Evolutionary conservation across 345 rosid genomes (phyloP).

Genomic region (Populus simonii): DNA sequence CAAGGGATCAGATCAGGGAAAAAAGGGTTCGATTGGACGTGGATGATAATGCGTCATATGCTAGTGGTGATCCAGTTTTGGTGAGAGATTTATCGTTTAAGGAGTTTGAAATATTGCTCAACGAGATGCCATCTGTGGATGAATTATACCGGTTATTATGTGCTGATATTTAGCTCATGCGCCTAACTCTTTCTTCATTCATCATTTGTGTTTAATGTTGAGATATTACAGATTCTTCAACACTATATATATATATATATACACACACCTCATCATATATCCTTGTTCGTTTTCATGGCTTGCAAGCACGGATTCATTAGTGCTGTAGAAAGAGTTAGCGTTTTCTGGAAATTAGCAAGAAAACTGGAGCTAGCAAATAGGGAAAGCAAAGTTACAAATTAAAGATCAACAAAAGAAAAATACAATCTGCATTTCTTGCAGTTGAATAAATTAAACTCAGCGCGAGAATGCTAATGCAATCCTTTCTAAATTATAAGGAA

Average conservation of each 20-base stretch:
- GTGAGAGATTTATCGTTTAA: constrained; percentile 28
- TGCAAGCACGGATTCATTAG: background rate
- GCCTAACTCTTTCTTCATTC: background rate
- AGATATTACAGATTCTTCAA: background rate
- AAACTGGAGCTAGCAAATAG: background rate
- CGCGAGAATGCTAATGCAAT: no score
- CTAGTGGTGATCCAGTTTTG: constrained; percentile 8
- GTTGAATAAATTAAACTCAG: no score
- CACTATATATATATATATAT: no score
- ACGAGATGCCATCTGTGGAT: constrained; percentile 40
- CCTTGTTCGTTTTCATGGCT: background rate
- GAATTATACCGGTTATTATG: constrained; percentile 26
- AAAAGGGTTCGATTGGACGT: background rate
- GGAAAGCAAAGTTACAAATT: no score
- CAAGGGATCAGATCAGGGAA: background rate
- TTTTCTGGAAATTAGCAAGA: background rate
- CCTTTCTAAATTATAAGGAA: no score
- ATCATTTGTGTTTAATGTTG: background rate
- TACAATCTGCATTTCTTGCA: background rate
- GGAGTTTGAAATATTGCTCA: constrained; percentile 42
- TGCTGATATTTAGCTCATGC: constrained; percentile 16
- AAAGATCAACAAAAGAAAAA: no score
- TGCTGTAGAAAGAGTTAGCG: background rate
- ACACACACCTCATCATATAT: no score
- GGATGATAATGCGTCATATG: background rate